Evolutionary conservation across 2,329 filamentous ascomycete species (phyloP).

Genomic region (Phyllosticta citrichinensis): DNA sequence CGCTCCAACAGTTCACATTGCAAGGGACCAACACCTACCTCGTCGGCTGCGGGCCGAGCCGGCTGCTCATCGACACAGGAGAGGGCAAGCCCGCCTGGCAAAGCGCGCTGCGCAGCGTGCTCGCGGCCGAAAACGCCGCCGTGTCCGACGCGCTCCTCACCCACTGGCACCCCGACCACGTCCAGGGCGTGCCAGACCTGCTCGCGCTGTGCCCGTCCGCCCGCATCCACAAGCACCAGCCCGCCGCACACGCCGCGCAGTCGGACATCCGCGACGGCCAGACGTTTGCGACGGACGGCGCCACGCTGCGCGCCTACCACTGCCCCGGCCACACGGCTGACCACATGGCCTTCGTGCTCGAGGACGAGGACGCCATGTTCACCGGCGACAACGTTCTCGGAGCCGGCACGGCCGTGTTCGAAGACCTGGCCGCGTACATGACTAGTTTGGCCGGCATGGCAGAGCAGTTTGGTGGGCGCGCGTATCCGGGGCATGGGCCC

Average conservation of each 20-base stretch:
- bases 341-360: constrained; percentile 68
- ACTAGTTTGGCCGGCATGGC: constrained; percentile 60
- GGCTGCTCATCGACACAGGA: constrained; percentile 83
- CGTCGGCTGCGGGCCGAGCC: constrained; percentile 60
- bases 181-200: constrained; percentile 64
- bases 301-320: constrained; percentile 56
- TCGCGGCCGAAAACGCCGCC: constrained; percentile 57
- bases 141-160: constrained; percentile 68
- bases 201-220: constrained; percentile 52
- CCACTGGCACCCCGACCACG: constrained; percentile 89
- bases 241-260: constrained; percentile 31
- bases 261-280: constrained; percentile 48
- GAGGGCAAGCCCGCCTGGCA: constrained; percentile 72
- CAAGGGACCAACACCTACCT: constrained; percentile 93
- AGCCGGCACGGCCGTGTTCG: constrained; percentile 77
- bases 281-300: constrained; percentile 48
- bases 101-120: constrained; percentile 50
- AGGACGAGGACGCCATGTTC: constrained; percentile 74
- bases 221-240: constrained; percentile 54
- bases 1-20: constrained; percentile 43
- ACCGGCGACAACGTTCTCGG: constrained; percentile 84
- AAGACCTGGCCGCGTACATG: constrained; percentile 62
- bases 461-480: constrained; percentile 52
- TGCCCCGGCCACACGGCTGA: constrained; percentile 71
- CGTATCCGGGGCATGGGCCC: constrained; percentile 81